These are phyloP conservation scores for Lentinus tigrinus DNA, from an alignment of 768 basidiomycete species.

Conservation along the genomic window DNA sequence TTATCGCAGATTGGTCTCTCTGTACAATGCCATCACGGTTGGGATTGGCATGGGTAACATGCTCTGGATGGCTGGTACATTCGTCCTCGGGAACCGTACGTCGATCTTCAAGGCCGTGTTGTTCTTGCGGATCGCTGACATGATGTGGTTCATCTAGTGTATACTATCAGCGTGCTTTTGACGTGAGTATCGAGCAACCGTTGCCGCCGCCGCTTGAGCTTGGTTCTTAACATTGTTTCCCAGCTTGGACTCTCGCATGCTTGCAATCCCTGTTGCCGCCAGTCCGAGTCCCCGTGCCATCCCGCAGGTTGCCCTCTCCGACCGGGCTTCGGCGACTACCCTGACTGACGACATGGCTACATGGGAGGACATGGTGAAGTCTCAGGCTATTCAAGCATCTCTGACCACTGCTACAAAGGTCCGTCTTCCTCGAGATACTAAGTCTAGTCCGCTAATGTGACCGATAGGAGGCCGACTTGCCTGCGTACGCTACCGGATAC, in stretches of 20 bases:
- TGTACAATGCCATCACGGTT: conserved; percentile 1
- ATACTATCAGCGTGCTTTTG: conserved; percentile 14
- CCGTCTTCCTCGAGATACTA: not conserved
- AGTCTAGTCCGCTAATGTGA: not conserved
- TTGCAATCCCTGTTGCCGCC: not conserved
- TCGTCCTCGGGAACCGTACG: conserved; percentile 12
- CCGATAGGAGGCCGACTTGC: not conserved
- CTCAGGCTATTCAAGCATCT: not conserved
- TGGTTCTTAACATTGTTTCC: not conserved
- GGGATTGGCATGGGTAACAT: not conserved
- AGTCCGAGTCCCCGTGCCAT: not conserved
- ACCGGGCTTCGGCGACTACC: conserved; percentile 6
- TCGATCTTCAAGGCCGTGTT: not conserved
- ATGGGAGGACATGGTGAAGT: conserved; percentile 4
- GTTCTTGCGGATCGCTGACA: not conserved
- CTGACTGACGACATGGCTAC: not conserved
- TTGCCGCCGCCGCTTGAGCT: not conserved
- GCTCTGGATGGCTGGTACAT: conserved; percentile 6
- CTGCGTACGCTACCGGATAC: not conserved
- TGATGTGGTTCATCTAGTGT: not conserved
- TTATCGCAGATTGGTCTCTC: not conserved
- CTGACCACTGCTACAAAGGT: not conserved
- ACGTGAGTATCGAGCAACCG: not conserved
- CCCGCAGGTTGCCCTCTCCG: not conserved
- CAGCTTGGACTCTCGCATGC: not conserved